Evolutionary conservation across 2,329 filamentous ascomycete species (phyloP).

Genomic region (Tolypocladium pustulatum): DNA sequence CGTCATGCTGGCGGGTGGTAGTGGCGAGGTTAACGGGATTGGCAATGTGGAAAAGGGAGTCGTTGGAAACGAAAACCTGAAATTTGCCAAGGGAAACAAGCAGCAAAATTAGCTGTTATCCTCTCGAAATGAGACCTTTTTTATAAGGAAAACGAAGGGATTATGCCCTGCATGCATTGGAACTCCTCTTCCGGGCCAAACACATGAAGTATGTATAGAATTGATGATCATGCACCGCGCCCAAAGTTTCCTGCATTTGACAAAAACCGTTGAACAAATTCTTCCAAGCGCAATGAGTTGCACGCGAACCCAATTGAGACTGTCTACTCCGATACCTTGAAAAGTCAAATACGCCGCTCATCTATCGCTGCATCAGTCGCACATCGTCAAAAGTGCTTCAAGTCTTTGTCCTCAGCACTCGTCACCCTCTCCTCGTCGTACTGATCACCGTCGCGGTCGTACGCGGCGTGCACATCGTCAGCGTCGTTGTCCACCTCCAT

Average conservation of each 20-base stretch:
- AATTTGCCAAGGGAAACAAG: not conserved
- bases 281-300: no score
- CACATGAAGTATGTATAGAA: no score
- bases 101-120: not conserved
- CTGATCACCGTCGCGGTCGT: conserved; percentile 27
- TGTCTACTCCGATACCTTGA: not conserved
- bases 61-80: conserved; percentile 4
- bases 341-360: not conserved
- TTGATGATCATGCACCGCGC: no score
- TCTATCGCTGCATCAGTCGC: not conserved
- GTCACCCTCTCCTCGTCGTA: conserved; percentile 25
- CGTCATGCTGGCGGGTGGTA: conserved; percentile 38
- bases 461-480: conserved; percentile 39
- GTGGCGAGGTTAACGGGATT: conserved; percentile 37
- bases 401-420: not conserved
- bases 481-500: conserved; percentile 62
- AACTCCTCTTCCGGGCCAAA: no score
- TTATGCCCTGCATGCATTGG: no score
- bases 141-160: no score
- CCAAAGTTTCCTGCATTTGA: no score
- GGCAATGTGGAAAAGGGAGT: conserved; percentile 33
- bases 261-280: no score
- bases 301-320: no score
- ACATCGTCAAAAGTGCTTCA: conserved; percentile 7
- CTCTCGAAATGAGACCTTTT: not conserved